Evolutionary conservation across 768 basidiomycete species (phyloP).

Genomic region (Panus rudis): DNA sequence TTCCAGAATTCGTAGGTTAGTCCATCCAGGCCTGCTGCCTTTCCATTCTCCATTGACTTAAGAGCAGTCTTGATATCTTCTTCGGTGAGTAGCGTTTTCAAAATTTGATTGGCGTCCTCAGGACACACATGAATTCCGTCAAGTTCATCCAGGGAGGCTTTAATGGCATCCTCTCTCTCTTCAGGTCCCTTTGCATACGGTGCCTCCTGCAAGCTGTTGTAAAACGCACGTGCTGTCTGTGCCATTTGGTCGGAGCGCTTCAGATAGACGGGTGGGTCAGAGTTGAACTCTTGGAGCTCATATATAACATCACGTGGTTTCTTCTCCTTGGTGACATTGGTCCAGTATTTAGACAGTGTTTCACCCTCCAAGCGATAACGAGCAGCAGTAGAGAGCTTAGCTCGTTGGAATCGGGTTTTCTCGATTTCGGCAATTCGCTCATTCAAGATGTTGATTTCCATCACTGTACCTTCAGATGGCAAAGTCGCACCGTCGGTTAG

Average conservation of each 20-base stretch:
- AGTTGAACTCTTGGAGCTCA: background rate
- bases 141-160: too few species aligned
- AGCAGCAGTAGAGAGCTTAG: background rate
- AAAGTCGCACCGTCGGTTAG: background rate
- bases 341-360: conserved; percentile 5
- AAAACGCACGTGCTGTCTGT: background rate
- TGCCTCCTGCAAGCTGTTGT: background rate
- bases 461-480: background rate
- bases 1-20: conserved; percentile 7
- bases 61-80: conserved; percentile 1
- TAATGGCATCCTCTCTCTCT: background rate
- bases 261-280: background rate
- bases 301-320: conserved; percentile 4
- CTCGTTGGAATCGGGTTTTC: background rate
- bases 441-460: background rate
- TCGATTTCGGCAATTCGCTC: background rate
- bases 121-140: too few species aligned
- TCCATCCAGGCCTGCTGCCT: conserved; percentile 5
- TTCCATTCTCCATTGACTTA: background rate
- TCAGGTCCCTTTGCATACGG: background rate
- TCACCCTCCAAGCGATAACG: conserved; percentile 1
- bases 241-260: background rate
- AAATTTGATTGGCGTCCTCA: too few species aligned
- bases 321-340: background rate
- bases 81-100: background rate